Base-by-base conservation (phyloP, 805 yeast genomes). In the Candida yuanshanica region DNA sequence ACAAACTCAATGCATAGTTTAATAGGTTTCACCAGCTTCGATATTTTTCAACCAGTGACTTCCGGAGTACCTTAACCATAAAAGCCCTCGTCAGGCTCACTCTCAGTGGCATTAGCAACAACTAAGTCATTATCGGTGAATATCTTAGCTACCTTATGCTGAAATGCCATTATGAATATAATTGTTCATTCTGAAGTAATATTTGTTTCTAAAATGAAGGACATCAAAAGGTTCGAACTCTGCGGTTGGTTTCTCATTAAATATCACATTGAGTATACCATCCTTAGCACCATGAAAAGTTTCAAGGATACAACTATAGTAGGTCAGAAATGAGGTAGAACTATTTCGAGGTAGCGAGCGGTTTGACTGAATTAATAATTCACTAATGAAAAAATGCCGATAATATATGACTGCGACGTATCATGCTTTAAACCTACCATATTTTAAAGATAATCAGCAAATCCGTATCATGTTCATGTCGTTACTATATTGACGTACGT, bases 51-150 rank as follows among this genome's bases (percentile, higher is more conserved):
- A 4, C 70, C 70, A 8, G 50, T 59, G 48, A 63, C 77, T 56
- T 78, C 83, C 27, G 67, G 51, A 13, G 84, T 71, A 37, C 83
- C 85, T 55, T 63, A 51, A 13, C 75, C 74, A 56, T 75, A 75
- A 63, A 76, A 78, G 4, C 71, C 63, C 25, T 62, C 58, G 11
- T 83, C 84, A 22, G 50, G 53, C 3, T 48, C 59, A 61, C 80
- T 84, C 21, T 66, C 56, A 34, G 77, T 72, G 50, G 66, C 70
- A 60, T 79, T 77, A 56, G 79, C 83, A 38, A 77, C 72, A 24
- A 80, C 62, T 42, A 77, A 60, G 50, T 71, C 50, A 42, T 59
- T 82, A 49, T 80, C 71, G 38, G 79, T 55, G 48, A 65, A 80
- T 18, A 80, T 45, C 53, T 69, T 70, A 23, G 78, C 81, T 73